Evolutionary conservation across 2,329 filamentous ascomycete genomes (phyloP), one percentile per base, ranked within the genome.

Genomic region (Cadophora sp.): DNA sequence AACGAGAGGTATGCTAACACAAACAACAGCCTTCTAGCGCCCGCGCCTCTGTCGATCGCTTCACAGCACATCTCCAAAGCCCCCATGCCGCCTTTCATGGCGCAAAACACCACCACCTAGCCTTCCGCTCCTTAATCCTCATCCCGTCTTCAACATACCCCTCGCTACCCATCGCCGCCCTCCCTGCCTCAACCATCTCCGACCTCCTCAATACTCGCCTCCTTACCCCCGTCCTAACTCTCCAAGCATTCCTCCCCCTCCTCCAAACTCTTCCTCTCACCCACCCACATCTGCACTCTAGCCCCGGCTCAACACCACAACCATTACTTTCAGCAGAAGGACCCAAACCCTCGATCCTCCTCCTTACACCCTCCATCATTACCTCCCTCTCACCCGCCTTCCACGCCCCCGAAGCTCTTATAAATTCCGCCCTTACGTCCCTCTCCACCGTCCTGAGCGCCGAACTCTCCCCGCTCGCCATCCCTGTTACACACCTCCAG

Each of bases 121-220:
- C 88, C 34, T 86, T 99, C 63, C 90, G 90, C 67, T 92, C 93
- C 46, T 84, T 98, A 64, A 87, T 99, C 64, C 83, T 98, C 71
- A 91, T 97, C 27, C 95, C 95, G 2, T 92, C 91, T 27, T 84
- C 91, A 27, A 89, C 91, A 76, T 97, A 94, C 79, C 91, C 93
- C 63, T 90, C 91, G 29, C 93, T 92, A 4, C 92, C 93, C 24
- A 91, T 98, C 70, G 93, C 94, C 70, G 94, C 93, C 4, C 91
- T 97, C 68, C 89, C 92, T 7, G 90, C 93, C 0, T 92, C 92
- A 34, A 90, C 88, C 75, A 96, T 97, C 83, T 92, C 93, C 71
- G 93, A 97, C 77, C 91, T 94, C 40, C 89, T 98, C 79, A 97
- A 97, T 79, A 95, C 93, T 19, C 94, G 97, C 76, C 87, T 99